Evolutionary conservation across 331 rosid species (phyloP), one percentile per base, ranked within the genome.

Genomic region (Acacia pycnantha): DNA sequence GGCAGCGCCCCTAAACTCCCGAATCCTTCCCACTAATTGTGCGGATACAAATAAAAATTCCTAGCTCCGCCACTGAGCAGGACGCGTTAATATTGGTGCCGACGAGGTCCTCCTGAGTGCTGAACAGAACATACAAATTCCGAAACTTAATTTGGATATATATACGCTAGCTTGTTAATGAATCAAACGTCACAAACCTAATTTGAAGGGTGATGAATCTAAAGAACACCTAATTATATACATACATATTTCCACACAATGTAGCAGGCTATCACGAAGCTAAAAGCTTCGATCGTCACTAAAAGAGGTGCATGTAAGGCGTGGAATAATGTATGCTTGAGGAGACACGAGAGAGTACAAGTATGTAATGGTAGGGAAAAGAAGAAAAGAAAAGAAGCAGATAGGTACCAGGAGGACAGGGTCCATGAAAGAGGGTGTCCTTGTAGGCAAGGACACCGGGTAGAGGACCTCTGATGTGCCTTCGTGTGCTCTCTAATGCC

Each of bases 111-210:
- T 70, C 31, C 24, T 14, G 10, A 40, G 48, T 10, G 29, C 37
- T 46, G 3, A 44, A 47, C 46, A 47, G 35, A 65, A 12, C 64
- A 24, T 33, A 33, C 43, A 18, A 8, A 66, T 19, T 72, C 84
- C 79, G 56, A 9, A 77, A 61, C 82, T 67, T n/a, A n/a, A n/a
- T n/a, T 19, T 9, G 16, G 73, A 37, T 19, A 67, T 9, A 13
- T 19, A 67, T 9, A 13, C 37, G 51, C 68, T 27, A 27, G 29
- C 31, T 61, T 35, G 77, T 86, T 81, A 78, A 66, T 79, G 90
- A 84, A 85, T 89, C 37, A 50, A 90, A 77, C 78, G 91, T 88
- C 91, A 83, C 77, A 29, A 14, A 5, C n/a, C 41, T 15, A 65
- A 65, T 65, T 65, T 16, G 14, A 65, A 18, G 71, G 11, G 46